Base-by-base conservation (phyloP, 352 stramenopile species). In the Albugo candida region DNA sequence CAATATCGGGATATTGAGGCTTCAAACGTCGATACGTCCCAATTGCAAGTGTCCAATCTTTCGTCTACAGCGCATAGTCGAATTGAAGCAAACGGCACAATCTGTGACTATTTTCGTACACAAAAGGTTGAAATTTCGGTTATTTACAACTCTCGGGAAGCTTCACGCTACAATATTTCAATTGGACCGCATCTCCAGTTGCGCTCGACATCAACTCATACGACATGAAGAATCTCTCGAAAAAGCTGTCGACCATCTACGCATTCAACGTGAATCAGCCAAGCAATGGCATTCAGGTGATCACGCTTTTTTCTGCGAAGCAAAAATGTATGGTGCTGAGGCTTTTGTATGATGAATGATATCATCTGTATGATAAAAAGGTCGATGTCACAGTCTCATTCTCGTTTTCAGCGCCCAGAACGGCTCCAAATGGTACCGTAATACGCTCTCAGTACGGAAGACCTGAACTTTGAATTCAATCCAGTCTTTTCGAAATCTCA, bases 161-260 rank as follows among this genome's bases (percentile, higher is more conserved):
- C 11, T 97, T 96, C 49, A 92, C 69, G 17, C 49, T 97, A 0
- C 54, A 57, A 3, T 95, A 93, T 46, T 61, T 67, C 14, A 63
- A 61, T 14, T 63, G 65, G 14, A 37, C 55, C 49, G 96, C 85
- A 24, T 49, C 59, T 0, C n/a, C n/a, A n/a, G n/a, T n/a, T n/a
- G n/a, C n/a, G n/a, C n/a, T n/a, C n/a, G n/a, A n/a, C n/a, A n/a
- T 76, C 12, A 55, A 71, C 37, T 56, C 65, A 0, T 41, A 50
- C 6, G 56, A 68, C 2, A 36, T 97, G 6, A 53, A 58, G 11
- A 41, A 49, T 0, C 83, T 78, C 6, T 52, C 95, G 8, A 64
- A 85, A 47, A 55, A 67, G 3, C 58, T 96, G 11, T 55, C 63
- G 12, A 70, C 54, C 1, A 76, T 97, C 36, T 72, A 92, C 58